phyloP scores from a whole-genome alignment of 2,329 filamentous ascomycete genomes.

The Nannizziopsis arthrosporioides region DNA sequence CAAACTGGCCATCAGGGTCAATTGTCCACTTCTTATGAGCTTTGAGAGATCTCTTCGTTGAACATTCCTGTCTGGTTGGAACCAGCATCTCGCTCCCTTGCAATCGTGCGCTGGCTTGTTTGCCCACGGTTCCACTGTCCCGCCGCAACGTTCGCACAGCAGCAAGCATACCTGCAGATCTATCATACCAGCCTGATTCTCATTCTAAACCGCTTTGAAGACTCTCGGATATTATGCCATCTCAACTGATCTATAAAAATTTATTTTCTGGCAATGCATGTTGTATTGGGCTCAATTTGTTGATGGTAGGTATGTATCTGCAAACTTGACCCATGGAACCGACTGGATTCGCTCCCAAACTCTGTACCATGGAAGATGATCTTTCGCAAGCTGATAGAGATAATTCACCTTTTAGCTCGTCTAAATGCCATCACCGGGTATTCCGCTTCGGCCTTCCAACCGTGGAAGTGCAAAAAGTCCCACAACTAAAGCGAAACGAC shows the following conservation, averaged over 20 bases:
- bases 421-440: slow-evolving; percentile 32
- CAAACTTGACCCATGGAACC: not conserved
- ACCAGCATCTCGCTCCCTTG: too few species aligned
- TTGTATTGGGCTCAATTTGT: not conserved
- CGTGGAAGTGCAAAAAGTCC: slow-evolving; percentile 44
- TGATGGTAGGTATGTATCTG: slow-evolving; percentile 10
- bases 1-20: too few species aligned
- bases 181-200: not conserved
- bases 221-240: too few species aligned
- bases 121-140: not conserved
- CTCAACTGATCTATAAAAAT: not conserved
- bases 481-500: slow-evolving; percentile 45
- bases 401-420: not conserved
- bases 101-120: not conserved
- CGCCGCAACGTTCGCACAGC: slow-evolving; percentile 2
- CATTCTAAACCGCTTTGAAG: too few species aligned
- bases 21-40: too few species aligned
- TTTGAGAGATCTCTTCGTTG: too few species aligned
- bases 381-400: not conserved
- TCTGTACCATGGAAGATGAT: not conserved
- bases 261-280: not conserved
- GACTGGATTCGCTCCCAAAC: not conserved
- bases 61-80: too few species aligned
- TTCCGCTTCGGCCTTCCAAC: slow-evolving; percentile 30
- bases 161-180: slow-evolving; percentile 5